These are phyloP conservation scores for Wilcoxina mikolae DNA, from an alignment of 495 filamentous ascomycete species.

Conservation along the genomic window DNA sequence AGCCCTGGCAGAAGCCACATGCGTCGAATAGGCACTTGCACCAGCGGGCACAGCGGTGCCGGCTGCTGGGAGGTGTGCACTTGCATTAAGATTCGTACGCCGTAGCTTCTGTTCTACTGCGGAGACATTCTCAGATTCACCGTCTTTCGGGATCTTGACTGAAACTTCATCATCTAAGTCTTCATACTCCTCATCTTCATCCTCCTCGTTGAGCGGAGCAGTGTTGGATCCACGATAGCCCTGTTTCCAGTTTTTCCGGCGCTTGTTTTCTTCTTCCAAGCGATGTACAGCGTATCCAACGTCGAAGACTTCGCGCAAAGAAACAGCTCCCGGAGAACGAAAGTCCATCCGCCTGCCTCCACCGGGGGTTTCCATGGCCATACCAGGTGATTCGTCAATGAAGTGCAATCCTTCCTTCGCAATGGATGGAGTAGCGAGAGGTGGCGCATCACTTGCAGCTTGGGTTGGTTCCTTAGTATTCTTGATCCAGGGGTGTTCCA, in stretches of 20 bases:
- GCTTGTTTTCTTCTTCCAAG: constrained; percentile 90
- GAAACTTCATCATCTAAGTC: constrained; percentile 37
- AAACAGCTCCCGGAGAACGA: constrained; percentile 87
- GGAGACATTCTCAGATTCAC: constrained; percentile 47
- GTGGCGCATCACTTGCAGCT: constrained; percentile 62
- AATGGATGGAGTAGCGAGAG: constrained; percentile 52
- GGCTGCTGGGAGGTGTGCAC: constrained; percentile 20
- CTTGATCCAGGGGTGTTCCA: constrained; percentile 83
- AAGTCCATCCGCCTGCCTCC: constrained; percentile 66
- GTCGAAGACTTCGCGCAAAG: constrained; percentile 92
- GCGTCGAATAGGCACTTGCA: constrained; percentile 32
- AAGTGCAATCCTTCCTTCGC: constrained; percentile 37
- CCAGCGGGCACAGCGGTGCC: constrained; percentile 27
- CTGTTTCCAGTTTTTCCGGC: constrained; percentile 60
- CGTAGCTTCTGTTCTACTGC: constrained; percentile 68
- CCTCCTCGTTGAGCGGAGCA: constrained; percentile 53
- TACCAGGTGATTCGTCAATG: constrained; percentile 33
- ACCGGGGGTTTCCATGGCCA: constrained; percentile 34
- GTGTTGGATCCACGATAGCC: constrained; percentile 44
- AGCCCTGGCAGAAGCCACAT: constrained; percentile 26
- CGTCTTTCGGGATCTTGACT: constrained; percentile 54
- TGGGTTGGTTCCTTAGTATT: constrained; percentile 58
- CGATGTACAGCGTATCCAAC: constrained; percentile 92
- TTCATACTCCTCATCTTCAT: constrained; percentile 39
- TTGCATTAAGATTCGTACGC: constrained; percentile 55